A percentile compares a stretch with the other conserved stretches of the same genome.
Conservation (phyloP, 2,329 filamentous ascomycete genomes). For the Setomelanomma holmii region DNA sequence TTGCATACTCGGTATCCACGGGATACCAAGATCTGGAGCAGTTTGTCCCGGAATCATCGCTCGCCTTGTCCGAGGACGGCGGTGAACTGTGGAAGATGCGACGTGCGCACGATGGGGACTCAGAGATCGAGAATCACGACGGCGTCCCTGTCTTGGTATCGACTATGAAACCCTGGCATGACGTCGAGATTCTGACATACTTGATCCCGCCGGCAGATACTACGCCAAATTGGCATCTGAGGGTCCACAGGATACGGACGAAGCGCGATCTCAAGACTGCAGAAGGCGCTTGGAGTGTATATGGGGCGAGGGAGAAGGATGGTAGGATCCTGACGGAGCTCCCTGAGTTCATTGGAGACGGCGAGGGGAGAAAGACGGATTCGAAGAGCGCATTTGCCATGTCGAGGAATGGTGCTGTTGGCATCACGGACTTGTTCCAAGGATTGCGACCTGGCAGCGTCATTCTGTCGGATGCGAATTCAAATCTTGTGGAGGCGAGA, state of each 20-base stretch:
- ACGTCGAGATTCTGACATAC: slow-evolving; percentile 71
- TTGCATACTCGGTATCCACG: slow-evolving; percentile 78
- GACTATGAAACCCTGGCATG: slow-evolving; percentile 73
- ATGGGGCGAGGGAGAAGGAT: slow-evolving; percentile 65
- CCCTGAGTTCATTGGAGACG: slow-evolving; percentile 3
- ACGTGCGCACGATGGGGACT: slow-evolving; percentile 67
- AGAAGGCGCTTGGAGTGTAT: slow-evolving; percentile 77
- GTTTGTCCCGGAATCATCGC: slow-evolving; percentile 75
- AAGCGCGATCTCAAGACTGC: slow-evolving; percentile 71
- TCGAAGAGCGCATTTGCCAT: slow-evolving; percentile 52
- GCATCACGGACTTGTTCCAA: slow-evolving; percentile 55
- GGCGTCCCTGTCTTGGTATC: slow-evolving; percentile 69
- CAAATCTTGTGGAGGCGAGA: slow-evolving; percentile 75
- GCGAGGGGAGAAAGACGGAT: slow-evolving; percentile 36
- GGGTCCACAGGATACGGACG: slow-evolving; percentile 67
- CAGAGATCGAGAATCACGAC: slow-evolving; percentile 65
- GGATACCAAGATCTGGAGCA: slow-evolving; percentile 79
- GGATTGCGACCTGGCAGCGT: slow-evolving; percentile 64
- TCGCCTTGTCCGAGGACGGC: slow-evolving; percentile 77
- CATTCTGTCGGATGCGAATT: slow-evolving; percentile 79
- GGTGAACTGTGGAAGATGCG: slow-evolving; percentile 82
- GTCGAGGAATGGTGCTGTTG: slow-evolving; percentile 59
- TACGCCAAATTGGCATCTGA: slow-evolving; percentile 71
- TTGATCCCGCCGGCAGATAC: slow-evolving; percentile 67
- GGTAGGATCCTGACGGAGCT: slow-evolving; percentile 58